Evolutionary conservation across 2,329 filamentous ascomycete species (phyloP).

Genomic region (Alternaria sp.): DNA sequence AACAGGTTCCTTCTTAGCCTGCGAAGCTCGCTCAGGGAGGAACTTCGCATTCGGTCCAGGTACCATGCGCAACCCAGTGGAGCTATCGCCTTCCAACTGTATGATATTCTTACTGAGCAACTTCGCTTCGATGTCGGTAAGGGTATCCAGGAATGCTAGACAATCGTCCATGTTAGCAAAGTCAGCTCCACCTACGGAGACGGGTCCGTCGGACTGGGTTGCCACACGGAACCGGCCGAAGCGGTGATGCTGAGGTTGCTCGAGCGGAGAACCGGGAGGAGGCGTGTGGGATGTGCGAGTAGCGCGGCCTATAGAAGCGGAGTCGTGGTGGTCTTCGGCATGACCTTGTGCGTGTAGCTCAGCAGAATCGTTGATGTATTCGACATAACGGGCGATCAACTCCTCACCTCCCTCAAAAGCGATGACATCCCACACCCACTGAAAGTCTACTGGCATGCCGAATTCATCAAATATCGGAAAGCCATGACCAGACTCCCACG

Average conservation of each 20-base stretch:
- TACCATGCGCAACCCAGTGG: neutral
- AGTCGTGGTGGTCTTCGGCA: neutral
- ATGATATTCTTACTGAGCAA: neutral
- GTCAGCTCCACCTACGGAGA: neutral
- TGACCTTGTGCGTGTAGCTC: neutral
- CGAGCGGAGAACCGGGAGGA: neutral
- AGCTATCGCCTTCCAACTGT: neutral
- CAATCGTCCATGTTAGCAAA: neutral
- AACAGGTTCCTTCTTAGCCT: neutral
- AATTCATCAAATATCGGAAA: neutral
- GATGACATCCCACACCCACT: neutral
- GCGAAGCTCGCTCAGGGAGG: neutral
- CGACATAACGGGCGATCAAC: neutral
- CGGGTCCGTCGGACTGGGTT: neutral
- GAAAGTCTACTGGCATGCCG: neutral
- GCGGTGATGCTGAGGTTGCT: neutral
- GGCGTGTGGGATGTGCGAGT: neutral
- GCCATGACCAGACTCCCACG: slow-evolving; percentile 1
- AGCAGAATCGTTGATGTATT: neutral
- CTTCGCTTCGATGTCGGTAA: neutral
- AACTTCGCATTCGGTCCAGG: neutral
- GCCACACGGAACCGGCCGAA: neutral
- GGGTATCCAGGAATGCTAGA: neutral
- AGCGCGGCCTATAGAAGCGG: neutral
- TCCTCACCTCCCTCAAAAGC: neutral